phyloP scores from a whole-genome alignment of 1,139 yeast species.

The Scheffersomyces segobiensis region DNA sequence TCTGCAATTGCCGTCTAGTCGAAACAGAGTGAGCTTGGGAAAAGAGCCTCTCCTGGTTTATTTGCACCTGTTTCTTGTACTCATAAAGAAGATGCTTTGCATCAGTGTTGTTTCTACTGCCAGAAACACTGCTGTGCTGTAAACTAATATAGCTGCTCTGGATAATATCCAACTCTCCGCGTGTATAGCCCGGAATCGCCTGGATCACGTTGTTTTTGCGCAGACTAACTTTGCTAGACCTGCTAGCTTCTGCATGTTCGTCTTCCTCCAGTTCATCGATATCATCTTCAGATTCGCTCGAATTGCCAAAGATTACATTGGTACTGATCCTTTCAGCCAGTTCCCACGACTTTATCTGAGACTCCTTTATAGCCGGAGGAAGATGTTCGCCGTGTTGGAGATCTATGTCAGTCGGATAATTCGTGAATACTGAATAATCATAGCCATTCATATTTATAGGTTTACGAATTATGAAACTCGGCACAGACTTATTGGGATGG shows the following conservation, averaged over 20 bases:
- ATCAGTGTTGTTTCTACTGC: conserved; percentile 11
- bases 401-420: conserved; percentile 21
- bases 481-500: conserved; percentile 15
- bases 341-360: conserved; percentile 51
- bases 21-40: conserved; percentile 36
- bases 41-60: conserved; percentile 35
- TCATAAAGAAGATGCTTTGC: conserved; percentile 34
- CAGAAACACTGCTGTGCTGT: conserved; percentile 4
- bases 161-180: conserved; percentile 33
- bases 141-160: conserved; percentile 8
- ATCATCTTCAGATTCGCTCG: conserved; percentile 17
- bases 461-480: conserved; percentile 18
- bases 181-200: conserved; percentile 45
- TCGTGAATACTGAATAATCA: conserved; percentile 24
- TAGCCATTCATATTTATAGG: conserved; percentile 20
- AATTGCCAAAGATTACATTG: conserved; percentile 38
- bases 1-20: conserved; percentile 42
- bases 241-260: background rate
- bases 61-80: conserved; percentile 32
- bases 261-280: conserved; percentile 7
- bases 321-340: conserved; percentile 42
- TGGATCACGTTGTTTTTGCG: conserved; percentile 13
- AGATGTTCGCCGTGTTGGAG: conserved; percentile 18
- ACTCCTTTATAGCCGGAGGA: conserved; percentile 24
- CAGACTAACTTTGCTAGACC: background rate